Evolutionary conservation across 805 yeast species (phyloP), one percentile per base, ranked within the genome.

Genomic region (Wickerhamomyces kurtzmanii): DNA sequence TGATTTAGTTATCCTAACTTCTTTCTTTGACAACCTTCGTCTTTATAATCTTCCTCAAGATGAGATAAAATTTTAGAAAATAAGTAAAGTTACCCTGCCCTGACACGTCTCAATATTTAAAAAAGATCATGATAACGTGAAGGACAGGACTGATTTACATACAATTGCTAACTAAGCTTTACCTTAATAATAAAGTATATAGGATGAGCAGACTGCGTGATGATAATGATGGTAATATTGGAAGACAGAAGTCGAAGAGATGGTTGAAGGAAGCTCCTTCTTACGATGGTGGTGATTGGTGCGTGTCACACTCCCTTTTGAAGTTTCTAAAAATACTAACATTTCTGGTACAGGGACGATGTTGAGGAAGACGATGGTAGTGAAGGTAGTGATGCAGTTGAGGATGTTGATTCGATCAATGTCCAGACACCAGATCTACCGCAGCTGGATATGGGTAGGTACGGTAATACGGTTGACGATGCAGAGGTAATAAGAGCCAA

Each of bases 211-310:
- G n/a, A n/a, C n/a, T n/a, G n/a, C n/a, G n/a, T n/a, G n/a, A n/a
- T n/a, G n/a, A n/a, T n/a, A n/a, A n/a, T n/a, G 24, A 30, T 10
- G 46, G 42, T 15, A 29, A 50, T n/a, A 54, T 59, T 4, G 51
- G 32, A 12, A 50, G 65, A 31, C 45, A 51, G 40, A 59, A 58
- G 35, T 55, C 62, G 2, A 50, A 57, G 22, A 49, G 65, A 21
- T 59, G 65, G 65, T 55, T 44, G 3, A 56, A 57, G 31, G 65
- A 61, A 5, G 51, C 60, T 0, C 48, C 50, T 24, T 57, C 56
- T 18, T 59, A 59, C 30, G 61, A 56, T 32, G 66, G 66, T 15
- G 57, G 57, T 6, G 65, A 53, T 22, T 59, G 66, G 66, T 41
- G 20, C 28, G 47, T 38, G 12, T 4, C 12, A 15, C 16, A 17